Percentiles rank a stretch among this genome's conserved stretches.
Conservation (phyloP, 1,139 yeast genomes). For the Candida sp. region DNA sequence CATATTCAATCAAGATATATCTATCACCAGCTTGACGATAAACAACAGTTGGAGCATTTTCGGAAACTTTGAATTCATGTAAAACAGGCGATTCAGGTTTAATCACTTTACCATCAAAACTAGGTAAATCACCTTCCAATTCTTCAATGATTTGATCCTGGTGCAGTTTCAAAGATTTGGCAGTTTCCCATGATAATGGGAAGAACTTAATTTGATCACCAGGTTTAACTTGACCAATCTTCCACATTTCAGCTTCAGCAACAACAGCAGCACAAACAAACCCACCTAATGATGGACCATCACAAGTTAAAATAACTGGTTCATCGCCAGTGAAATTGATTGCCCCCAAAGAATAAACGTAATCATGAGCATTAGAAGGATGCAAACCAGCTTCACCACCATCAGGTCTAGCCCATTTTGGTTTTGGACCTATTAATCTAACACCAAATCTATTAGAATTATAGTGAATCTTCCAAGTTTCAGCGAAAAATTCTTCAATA, state of each 20-base stretch:
- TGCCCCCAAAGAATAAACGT: constrained; percentile 94
- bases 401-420: constrained; percentile 93
- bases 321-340: constrained; percentile 98
- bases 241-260: constrained; percentile 97
- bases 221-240: constrained; percentile 95
- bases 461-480: constrained; percentile 93
- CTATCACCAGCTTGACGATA: constrained; percentile 98
- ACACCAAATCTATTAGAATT: constrained; percentile 97
- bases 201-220: constrained; percentile 83
- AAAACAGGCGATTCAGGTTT: constrained; percentile 63
- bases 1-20: constrained; percentile 86
- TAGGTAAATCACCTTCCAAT: constrained; percentile 41
- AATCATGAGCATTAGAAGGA: constrained; percentile 97
- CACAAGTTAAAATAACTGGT: constrained; percentile 94
- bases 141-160: constrained; percentile 56
- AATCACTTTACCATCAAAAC: constrained; percentile 26
- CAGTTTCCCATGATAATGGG: constrained; percentile 69
- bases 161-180: constrained; percentile 55
- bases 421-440: constrained; percentile 92
- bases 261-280: constrained; percentile 97
- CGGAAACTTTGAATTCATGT: constrained; percentile 42
- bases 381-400: constrained; percentile 99
- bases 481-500: constrained; percentile 67
- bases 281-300: constrained; percentile 97
- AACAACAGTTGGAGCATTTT: constrained; percentile 65